Base-by-base conservation (phyloP, 257 asterid species). In the Rauvolfia tetraphylla region DNA sequence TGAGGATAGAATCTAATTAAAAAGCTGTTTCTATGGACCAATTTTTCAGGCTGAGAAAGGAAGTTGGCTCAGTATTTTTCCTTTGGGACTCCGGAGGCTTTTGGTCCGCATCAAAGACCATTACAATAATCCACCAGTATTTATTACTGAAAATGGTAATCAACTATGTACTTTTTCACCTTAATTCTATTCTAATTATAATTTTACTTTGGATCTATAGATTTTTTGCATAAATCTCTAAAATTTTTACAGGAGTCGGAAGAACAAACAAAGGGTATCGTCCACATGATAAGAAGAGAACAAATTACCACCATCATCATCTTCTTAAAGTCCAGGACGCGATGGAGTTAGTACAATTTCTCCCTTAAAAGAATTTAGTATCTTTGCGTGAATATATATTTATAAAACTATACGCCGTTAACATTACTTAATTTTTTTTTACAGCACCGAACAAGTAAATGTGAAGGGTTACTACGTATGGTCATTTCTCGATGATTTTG, bases 401-500 rank as follows among this genome's bases (percentile, higher is more conserved):
- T n/a, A n/a, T n/a, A n/a, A n/a, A n/a, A n/a, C n/a, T n/a, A n/a
- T n/a, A n/a, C n/a, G n/a, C n/a, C n/a, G n/a, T n/a, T n/a, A n/a
- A n/a, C n/a, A n/a, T n/a, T 53, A 25, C 42, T 70, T 7, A 1
- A 5, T 57, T 8, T 34, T 23, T 46, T 48, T 36, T 8, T 34
- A 12, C 25, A 48, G 62, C 34, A 74, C 59, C 22, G 11, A 56
- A 7, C 41, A 34, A 5, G 78, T 38, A 0, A 61, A 61, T 4
- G 71, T 74, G 71, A 74, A 42, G 29, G 59, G 59, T 15, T 74
- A 74, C 17, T 59, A 42, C 18, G 15, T 25, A 4, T 59, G 71
- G 71, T 74, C 78, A 44, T n/a, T n/a, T 39, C 0, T 74, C 13
- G 71, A 70, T 39, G 38, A 68, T 23, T 66, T 48, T 53, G 73